Conservation (phyloP, 148 eudicot genomes). For the Chenopodium quinoa region DNA sequence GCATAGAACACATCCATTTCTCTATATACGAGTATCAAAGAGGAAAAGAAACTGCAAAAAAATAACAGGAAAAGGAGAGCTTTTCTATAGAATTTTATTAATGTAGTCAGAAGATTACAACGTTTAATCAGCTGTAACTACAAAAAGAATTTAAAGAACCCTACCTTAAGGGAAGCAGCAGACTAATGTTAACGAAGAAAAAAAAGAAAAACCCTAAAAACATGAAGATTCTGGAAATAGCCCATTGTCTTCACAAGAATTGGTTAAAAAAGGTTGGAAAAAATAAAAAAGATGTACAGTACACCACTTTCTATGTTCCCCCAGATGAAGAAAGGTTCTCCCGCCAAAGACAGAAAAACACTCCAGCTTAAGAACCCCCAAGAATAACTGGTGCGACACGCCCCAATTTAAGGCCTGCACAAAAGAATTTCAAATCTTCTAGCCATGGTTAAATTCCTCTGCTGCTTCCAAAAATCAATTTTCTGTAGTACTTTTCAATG, state of each 20-base stretch:
- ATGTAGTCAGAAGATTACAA: conserved; percentile 42
- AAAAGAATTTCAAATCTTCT: conserved; percentile 31
- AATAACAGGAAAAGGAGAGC: conserved; percentile 5
- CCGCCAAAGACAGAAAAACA: conserved; percentile 55
- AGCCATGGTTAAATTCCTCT: conserved; percentile 26
- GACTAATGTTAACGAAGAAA: conserved; percentile 17
- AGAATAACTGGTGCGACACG: conserved; percentile 20
- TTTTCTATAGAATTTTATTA: conserved; percentile 38
- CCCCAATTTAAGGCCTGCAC: conserved; percentile 38
- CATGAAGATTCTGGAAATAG: conserved; percentile 31
- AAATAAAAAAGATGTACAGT: conserved; percentile 44
- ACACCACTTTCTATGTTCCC: conserved; percentile 20
- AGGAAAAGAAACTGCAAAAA: too few relatives aligned
- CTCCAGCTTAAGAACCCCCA: conserved; percentile 45
- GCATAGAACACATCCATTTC: too few relatives aligned
- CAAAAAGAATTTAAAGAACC: conserved; percentile 61
- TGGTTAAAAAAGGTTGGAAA: conserved; percentile 12
- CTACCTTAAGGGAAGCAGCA: conserved; percentile 43
- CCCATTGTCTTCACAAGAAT: conserved; percentile 40
- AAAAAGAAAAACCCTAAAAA: conserved; percentile 17
- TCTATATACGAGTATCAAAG: too few relatives aligned
- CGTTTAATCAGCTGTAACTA: conserved; percentile 39
- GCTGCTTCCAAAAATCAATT: conserved; percentile 28
- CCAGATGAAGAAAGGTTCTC: conserved; percentile 38
- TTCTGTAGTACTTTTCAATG: conserved; percentile 24